These are phyloP conservation scores for Tagetes patula DNA, from an alignment of 129 eudicot species.

Conservation along the genomic window DNA sequence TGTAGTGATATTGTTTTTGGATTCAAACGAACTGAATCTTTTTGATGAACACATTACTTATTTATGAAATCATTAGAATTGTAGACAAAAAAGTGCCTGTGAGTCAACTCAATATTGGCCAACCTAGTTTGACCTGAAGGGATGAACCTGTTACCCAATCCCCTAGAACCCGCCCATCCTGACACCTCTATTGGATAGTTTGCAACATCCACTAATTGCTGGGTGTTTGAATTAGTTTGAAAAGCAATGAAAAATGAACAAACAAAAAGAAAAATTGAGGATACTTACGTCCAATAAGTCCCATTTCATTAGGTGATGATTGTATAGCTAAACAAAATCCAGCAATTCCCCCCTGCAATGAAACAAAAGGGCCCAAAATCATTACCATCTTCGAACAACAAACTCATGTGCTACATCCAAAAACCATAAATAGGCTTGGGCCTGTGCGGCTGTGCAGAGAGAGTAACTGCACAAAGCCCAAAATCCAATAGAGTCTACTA, in stretches of 20 bases:
- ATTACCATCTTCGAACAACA: not conserved
- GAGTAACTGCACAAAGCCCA: not conserved
- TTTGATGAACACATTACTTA: not conserved
- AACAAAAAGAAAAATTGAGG: slow-evolving; percentile 1
- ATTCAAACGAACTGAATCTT: too few species aligned
- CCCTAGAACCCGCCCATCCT: not conserved
- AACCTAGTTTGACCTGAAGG: not conserved
- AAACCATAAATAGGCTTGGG: not conserved
- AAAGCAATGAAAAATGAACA: slow-evolving; percentile 5
- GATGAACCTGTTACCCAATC: not conserved
- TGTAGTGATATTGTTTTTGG: not conserved
- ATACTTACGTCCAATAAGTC: slow-evolving; percentile 87
- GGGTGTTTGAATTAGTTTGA: not conserved
- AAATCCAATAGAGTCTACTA: not conserved
- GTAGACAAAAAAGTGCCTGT: not conserved
- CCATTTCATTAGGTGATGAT: slow-evolving; percentile 51
- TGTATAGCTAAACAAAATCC: slow-evolving; percentile 92
- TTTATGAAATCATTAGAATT: not conserved
- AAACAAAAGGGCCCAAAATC: slow-evolving; percentile 1
- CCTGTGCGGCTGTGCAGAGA: slow-evolving; percentile 6
- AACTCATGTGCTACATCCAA: slow-evolving; percentile 11
- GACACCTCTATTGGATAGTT: slow-evolving; percentile 9
- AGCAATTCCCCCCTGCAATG: slow-evolving; percentile 73
- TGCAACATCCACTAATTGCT: slow-evolving; percentile 1
- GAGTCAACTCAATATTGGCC: not conserved